Conservation (phyloP, 768 basidiomycete genomes). For the Asterophora parasitica region DNA sequence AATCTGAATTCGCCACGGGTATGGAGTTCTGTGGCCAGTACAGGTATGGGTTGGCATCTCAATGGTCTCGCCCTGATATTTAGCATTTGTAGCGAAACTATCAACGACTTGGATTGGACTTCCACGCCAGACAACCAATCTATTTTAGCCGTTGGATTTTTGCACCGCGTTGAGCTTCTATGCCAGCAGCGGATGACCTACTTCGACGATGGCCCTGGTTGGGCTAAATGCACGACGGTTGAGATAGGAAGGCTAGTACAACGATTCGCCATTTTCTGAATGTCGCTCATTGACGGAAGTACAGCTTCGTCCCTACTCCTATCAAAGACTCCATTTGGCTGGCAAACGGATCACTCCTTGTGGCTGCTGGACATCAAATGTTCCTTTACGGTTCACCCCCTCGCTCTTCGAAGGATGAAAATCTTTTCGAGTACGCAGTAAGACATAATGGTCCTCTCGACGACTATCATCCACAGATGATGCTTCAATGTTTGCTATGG, state of each 20-base stretch:
- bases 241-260: constrained; percentile 62
- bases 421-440: constrained; percentile 80
- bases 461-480: constrained; percentile 91
- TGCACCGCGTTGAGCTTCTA: constrained; percentile 75
- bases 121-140: constrained; percentile 88
- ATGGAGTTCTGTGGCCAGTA: constrained; percentile 68
- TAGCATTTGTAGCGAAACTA: constrained; percentile 38
- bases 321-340: constrained; percentile 94
- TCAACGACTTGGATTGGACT: constrained; percentile 90
- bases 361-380: constrained; percentile 82
- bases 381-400: constrained; percentile 62
- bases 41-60: constrained; percentile 38
- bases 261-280: not conserved
- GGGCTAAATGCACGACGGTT: constrained; percentile 67
- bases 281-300: constrained; percentile 4
- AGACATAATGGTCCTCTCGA: constrained; percentile 79
- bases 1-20: constrained; percentile 90
- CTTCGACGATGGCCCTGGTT: constrained; percentile 76
- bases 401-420: constrained; percentile 28
- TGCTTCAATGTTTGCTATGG: constrained; percentile 90
- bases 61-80: not conserved
- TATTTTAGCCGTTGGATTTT: constrained; percentile 85
- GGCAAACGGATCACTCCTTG: constrained; percentile 72
- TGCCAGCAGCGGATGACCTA: constrained; percentile 92
- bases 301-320: constrained; percentile 70